phyloP scores from a whole-genome alignment of 306 rosid species.

The Glycine latifolia region DNA sequence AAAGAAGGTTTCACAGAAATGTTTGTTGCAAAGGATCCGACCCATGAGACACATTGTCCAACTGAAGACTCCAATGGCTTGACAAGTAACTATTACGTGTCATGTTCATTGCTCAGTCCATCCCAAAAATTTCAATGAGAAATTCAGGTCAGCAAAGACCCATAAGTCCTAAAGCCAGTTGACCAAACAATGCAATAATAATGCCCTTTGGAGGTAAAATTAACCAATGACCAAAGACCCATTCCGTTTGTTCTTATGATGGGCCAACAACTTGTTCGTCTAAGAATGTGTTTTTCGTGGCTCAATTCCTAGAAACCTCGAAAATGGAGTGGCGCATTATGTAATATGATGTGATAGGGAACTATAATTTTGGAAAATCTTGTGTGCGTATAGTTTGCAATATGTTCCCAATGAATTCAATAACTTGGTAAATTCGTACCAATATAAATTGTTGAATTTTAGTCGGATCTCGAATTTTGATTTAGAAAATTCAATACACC shows the following conservation, averaged over 20 bases:
- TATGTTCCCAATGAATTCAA: too few species aligned
- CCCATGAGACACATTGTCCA: constrained; percentile 47
- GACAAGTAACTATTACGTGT: constrained; percentile 46
- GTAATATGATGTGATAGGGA: constrained; percentile 1
- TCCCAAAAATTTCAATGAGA: constrained; percentile 12
- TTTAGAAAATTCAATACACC: too few species aligned
- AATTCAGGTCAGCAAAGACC: constrained; percentile 39
- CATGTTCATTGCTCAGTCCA: constrained; percentile 34
- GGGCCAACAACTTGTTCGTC: constrained; percentile 30
- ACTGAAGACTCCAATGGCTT: constrained; percentile 5
- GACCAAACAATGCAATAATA: constrained; percentile 39
- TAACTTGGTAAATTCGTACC: too few species aligned
- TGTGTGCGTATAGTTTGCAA: neutral
- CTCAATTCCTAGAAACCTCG: constrained; percentile 21
- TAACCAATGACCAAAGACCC: constrained; percentile 16
- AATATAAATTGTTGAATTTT: too few species aligned
- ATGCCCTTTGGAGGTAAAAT: constrained; percentile 26
- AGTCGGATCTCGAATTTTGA: too few species aligned
- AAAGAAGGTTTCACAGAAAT: constrained; percentile 31
- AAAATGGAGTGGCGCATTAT: constrained; percentile 22
- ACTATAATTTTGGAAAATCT: neutral
- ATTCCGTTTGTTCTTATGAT: constrained; percentile 23
- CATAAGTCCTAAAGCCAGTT: constrained; percentile 41
- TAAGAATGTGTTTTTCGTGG: constrained; percentile 31
- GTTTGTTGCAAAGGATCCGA: constrained; percentile 46